Conservation (phyloP, 495 filamentous ascomycete species). For the Oleoguttula mirabilis region DNA sequence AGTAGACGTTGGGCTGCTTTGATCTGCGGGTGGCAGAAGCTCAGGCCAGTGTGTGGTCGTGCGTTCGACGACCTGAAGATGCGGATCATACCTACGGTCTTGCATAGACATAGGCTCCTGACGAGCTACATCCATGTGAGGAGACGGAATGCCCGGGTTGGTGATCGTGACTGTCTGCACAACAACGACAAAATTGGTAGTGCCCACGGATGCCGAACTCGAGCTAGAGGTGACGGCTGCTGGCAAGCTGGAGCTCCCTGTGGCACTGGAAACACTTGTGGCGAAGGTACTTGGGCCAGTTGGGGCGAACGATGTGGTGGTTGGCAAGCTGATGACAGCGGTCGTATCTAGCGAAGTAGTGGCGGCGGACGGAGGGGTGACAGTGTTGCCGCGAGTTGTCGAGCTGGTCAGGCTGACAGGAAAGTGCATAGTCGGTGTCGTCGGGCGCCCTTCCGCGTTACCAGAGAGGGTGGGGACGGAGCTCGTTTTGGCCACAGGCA, state of each 20-base stretch:
- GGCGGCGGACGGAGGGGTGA: background rate
- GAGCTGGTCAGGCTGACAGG: background rate
- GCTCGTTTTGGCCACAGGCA: slow-evolving; percentile 8
- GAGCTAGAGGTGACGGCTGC: background rate
- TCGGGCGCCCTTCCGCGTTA: slow-evolving; percentile 6
- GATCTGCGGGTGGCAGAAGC: background rate
- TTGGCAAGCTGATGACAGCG: background rate
- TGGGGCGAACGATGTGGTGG: no score
- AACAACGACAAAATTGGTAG: background rate
- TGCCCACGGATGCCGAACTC: background rate
- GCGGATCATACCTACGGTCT: no score
- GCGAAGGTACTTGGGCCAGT: no score
- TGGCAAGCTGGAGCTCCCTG: no score
- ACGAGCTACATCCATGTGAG: no score
- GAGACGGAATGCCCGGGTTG: no score
- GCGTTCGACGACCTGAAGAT: no score
- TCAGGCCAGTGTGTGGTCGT: background rate
- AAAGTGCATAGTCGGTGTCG: slow-evolving; percentile 6
- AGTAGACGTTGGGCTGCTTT: background rate
- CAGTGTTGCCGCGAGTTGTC: background rate
- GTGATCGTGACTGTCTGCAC: no score
- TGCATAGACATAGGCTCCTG: no score
- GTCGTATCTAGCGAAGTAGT: background rate
- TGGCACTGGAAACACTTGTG: no score
- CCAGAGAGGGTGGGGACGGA: background rate